A percentile compares a stretch with the other conserved stretches of the same genome.
Conservation (phyloP, 2,329 filamentous ascomycete genomes). For the Cordyceps farinosa region DNA sequence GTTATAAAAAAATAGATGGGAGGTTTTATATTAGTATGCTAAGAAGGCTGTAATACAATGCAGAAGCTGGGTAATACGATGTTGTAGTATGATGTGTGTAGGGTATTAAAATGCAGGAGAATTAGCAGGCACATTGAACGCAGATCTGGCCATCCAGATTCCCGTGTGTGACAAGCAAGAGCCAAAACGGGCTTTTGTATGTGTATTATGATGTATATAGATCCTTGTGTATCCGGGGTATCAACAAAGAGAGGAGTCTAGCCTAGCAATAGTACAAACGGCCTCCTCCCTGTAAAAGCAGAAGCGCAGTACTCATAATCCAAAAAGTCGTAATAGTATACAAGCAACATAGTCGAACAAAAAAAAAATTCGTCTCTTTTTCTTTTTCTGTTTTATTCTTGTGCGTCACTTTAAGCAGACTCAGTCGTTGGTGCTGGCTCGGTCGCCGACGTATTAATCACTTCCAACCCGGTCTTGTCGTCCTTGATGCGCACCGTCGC, state of each 20-base stretch:
- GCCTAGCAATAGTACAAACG: background rate
- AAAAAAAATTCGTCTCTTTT: too few species aligned
- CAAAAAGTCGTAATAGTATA: constrained; percentile 1
- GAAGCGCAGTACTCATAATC: background rate
- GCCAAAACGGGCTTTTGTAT: background rate
- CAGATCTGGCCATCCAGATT: too few species aligned
- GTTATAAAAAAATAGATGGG: too few species aligned
- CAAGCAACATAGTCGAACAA: background rate
- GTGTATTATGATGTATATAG: background rate
- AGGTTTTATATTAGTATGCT: too few species aligned
- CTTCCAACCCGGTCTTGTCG: constrained; percentile 55
- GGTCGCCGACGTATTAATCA: constrained; percentile 30
- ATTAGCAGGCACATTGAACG: too few species aligned
- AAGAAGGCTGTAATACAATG: too few species aligned
- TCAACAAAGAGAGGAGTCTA: constrained; percentile 6
- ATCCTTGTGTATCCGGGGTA: constrained; percentile 10
- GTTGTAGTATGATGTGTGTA: too few species aligned
- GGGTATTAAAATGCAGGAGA: too few species aligned
- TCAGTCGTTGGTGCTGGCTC: background rate
- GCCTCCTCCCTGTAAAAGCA: background rate
- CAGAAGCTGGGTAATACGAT: too few species aligned
- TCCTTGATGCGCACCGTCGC: constrained; percentile 68
- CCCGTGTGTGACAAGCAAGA: too few species aligned
- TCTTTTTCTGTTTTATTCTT: too few species aligned
- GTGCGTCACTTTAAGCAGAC: background rate